These are phyloP conservation scores for Solanum dulcamara DNA, from an alignment of 257 asterid genomes.

Conservation along the genomic window DNA sequence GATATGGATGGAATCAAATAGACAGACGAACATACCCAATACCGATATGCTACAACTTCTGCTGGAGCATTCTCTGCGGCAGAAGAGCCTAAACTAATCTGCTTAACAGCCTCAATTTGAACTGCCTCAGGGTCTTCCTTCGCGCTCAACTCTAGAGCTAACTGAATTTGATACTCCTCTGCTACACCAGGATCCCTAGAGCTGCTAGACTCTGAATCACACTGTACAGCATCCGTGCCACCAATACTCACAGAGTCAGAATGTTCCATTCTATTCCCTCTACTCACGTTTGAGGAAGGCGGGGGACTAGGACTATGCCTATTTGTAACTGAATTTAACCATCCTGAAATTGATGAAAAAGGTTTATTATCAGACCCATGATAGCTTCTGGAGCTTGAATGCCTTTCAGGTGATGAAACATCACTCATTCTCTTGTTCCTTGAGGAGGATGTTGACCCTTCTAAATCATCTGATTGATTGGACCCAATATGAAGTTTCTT, in stretches of 20 bases:
- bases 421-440: constrained; percentile 39
- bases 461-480: constrained; percentile 62
- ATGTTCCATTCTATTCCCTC: constrained; percentile 50
- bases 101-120: constrained; percentile 97
- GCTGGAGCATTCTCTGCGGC: constrained; percentile 70
- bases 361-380: constrained; percentile 54
- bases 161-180: constrained; percentile 88
- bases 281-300: constrained; percentile 45
- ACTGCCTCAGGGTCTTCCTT: constrained; percentile 98
- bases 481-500: constrained; percentile 80
- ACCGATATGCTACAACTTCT: constrained; percentile 74
- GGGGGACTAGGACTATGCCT: constrained; percentile 70
- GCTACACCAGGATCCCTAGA: constrained; percentile 78
- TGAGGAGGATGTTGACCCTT: constrained; percentile 55
- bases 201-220: constrained; percentile 48
- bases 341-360: constrained; percentile 76
- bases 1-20: neutral
- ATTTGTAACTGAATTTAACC: constrained; percentile 76
- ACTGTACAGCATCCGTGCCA: constrained; percentile 48
- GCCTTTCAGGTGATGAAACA: constrained; percentile 38
- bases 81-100: constrained; percentile 86
- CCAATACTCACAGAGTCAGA: constrained; percentile 62
- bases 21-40: constrained; percentile 54
- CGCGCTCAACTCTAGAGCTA: constrained; percentile 92
- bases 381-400: constrained; percentile 33